phyloP scores from a whole-genome alignment of 2,329 filamentous ascomycete genomes.

The Aureobasidium sp. region DNA sequence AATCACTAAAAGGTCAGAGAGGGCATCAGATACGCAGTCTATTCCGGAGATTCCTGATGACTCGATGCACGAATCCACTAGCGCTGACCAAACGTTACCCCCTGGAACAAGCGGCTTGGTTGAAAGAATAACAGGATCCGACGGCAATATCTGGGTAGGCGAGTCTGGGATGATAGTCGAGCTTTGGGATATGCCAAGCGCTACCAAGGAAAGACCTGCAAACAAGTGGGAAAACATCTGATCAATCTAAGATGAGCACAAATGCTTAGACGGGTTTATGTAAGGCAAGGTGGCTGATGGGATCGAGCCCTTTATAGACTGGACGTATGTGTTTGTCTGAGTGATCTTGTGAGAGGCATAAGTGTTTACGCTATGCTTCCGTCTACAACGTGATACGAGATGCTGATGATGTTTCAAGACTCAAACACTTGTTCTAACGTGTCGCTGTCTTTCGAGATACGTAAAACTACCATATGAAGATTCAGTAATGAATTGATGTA shows the following conservation, averaged over 20 bases:
- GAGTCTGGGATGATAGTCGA: not conserved
- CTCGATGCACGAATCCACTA: not conserved
- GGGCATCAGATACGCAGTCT: conserved; percentile 1
- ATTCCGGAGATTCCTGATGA: not conserved
- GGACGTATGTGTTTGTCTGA: not conserved
- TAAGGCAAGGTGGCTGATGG: conserved; percentile 1
- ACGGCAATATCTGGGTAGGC: not conserved
- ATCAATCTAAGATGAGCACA: conserved; percentile 4
- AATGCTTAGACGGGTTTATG: not conserved
- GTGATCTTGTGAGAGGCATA: not conserved
- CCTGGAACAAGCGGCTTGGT: not conserved
- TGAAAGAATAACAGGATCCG: not conserved
- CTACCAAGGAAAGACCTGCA: not conserved
- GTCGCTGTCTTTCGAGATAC: not conserved
- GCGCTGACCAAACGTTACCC: not conserved
- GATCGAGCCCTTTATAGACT: conserved; percentile 6
- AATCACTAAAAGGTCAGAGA: not conserved
- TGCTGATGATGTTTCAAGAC: not conserved
- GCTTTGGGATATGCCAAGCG: not conserved
- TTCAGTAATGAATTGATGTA: not conserved
- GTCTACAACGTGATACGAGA: not conserved
- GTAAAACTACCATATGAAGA: not conserved
- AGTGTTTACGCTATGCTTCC: not conserved
- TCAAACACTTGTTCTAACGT: not conserved
- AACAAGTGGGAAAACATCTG: not conserved